Conservation (phyloP, 2,329 filamentous ascomycete species). For the Waltergamsia citrina region DNA sequence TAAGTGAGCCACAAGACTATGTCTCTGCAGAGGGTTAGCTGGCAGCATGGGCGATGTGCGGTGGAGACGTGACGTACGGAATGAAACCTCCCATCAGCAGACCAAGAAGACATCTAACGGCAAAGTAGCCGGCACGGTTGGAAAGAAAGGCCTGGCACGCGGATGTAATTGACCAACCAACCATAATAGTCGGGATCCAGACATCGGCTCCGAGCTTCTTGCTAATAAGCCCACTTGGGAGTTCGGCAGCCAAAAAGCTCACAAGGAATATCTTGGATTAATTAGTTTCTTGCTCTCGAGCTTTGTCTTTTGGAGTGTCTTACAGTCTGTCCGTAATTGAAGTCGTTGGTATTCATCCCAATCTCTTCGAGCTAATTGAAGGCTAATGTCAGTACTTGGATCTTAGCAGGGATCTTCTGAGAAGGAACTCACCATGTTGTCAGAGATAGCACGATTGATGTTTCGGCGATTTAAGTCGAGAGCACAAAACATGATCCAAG, state of each 20-base stretch:
- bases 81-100: slow-evolving; percentile 41
- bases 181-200: slow-evolving; percentile 32
- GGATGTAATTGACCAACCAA: slow-evolving; percentile 28
- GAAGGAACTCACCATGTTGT: slow-evolving; percentile 22
- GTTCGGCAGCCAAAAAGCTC: slow-evolving; percentile 34
- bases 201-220: slow-evolving; percentile 39
- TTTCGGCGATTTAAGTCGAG: slow-evolving; percentile 36
- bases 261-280: slow-evolving; percentile 27
- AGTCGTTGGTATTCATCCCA: slow-evolving; percentile 33
- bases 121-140: slow-evolving; percentile 26
- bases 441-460: slow-evolving; percentile 31
- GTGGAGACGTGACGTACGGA: slow-evolving; percentile 20
- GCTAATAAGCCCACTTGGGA: slow-evolving; percentile 38
- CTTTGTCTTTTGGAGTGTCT: too few relatives aligned
- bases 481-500: slow-evolving; percentile 38
- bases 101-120: slow-evolving; percentile 31
- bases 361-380: slow-evolving; percentile 20
- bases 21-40: slow-evolving; percentile 10
- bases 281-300: not conserved
- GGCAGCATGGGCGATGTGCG: not conserved
- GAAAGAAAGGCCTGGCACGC: slow-evolving; percentile 26
- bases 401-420: slow-evolving; percentile 5
- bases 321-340: slow-evolving; percentile 31
- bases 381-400: too few relatives aligned
- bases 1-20: slow-evolving; percentile 62